Evolutionary conservation across 83 land plant genomes (phyloP).

Genomic region (Picea engelmannii): DNA sequence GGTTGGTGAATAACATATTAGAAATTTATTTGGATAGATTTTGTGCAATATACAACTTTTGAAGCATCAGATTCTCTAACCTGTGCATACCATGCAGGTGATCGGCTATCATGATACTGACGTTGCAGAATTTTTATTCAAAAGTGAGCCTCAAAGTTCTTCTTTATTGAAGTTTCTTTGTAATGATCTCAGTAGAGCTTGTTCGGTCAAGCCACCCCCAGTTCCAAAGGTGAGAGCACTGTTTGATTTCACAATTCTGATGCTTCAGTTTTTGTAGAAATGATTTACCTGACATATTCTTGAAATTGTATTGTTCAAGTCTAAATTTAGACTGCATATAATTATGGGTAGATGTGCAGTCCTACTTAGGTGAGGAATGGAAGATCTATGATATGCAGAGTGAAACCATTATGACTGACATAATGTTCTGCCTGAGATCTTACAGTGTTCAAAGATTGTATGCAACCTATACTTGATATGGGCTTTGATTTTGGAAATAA

Average conservation of each 20-base stretch:
- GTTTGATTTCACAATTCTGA: background rate
- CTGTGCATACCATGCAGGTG: slow-evolving; percentile 55
- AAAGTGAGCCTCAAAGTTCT: slow-evolving; percentile 41
- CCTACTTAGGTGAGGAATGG: background rate
- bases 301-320: background rate
- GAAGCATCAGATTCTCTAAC: background rate
- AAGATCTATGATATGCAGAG: background rate
- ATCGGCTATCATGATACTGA: slow-evolving; percentile 98
- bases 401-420: background rate
- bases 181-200: slow-evolving; percentile 82
- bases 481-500: no score
- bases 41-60: background rate
- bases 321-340: background rate
- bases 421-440: background rate
- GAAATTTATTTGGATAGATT: background rate
- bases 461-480: no score
- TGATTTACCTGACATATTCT: background rate
- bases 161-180: slow-evolving; percentile 67
- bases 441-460: no score
- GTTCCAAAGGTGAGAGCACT: slow-evolving; percentile 74
- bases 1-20: background rate
- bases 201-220: slow-evolving; percentile 73
- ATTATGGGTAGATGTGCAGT: background rate
- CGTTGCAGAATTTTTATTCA: slow-evolving; percentile 84
- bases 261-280: background rate